Evolutionary conservation across 345 rosid species (phyloP).

Genomic region (Heritiera fomes): DNA sequence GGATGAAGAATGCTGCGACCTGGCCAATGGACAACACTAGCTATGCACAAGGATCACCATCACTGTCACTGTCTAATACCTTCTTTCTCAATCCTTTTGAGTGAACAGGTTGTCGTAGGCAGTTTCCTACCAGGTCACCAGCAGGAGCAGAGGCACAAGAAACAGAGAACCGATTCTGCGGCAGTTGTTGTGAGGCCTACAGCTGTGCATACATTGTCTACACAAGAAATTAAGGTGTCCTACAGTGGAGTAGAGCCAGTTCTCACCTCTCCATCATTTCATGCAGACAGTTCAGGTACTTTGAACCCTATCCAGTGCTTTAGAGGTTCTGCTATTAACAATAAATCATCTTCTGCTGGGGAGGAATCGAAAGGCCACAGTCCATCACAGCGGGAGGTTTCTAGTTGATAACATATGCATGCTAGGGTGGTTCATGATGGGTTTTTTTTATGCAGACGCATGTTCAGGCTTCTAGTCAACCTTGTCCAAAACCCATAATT

Average conservation of each 20-base stretch:
- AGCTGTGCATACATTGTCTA: conserved; percentile 32
- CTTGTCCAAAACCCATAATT: conserved; percentile 13
- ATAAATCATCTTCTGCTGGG: conserved; percentile 38
- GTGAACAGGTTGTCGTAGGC: conserved; percentile 69
- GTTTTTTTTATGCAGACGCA: conserved; percentile 24
- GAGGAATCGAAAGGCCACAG: conserved; percentile 58
- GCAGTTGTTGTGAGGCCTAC: conserved; percentile 40
- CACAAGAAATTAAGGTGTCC: conserved; percentile 39
- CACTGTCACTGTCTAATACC: conserved; percentile 14
- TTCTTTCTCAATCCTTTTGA: conserved; percentile 28
- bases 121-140: conserved; percentile 75
- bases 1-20: not conserved
- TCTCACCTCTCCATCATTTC: conserved; percentile 36
- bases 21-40: not conserved
- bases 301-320: conserved; percentile 39
- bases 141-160: conserved; percentile 70
- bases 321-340: conserved; percentile 42
- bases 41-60: not conserved
- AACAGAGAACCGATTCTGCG: conserved; percentile 45
- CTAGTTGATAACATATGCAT: conserved; percentile 36
- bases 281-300: conserved; percentile 38
- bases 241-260: conserved; percentile 50
- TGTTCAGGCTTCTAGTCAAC: conserved; percentile 23
- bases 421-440: conserved; percentile 20
- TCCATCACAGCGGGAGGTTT: conserved; percentile 53